Base-by-base conservation (phyloP, 345 rosid species). In the Fremontodendron californicum region DNA sequence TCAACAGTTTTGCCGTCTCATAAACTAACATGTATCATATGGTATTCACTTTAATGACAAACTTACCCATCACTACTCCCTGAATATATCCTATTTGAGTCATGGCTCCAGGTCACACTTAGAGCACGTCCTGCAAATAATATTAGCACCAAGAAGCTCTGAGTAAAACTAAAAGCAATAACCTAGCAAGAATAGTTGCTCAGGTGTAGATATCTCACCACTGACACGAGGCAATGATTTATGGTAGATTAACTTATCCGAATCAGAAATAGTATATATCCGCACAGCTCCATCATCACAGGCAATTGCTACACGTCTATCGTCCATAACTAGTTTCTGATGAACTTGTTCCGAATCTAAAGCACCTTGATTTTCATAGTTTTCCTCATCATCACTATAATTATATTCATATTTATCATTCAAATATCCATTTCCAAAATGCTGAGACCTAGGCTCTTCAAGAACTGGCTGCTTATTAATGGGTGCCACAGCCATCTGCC, bases 41-140 rank as follows among this genome's bases (percentile, higher is more conserved):
- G 65, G 48, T 12, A 74, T 37, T 39, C n/a, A 46, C 45, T 48
- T 65, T 15, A 37, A 40, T 6, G 45, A 49, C 13, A 77, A 82
- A 80, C 98, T 81, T 77, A 94, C 98, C 98, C 98, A 78, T 94
- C 92, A 78, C 98, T 94, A 68, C 93, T 91, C 79, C 98, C 98
- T 12, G 97, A 90, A 82, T 86, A 94, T 49, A 94, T 77, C 78
- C 78, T 87, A 70, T 68, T 83, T 11, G 88, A 92, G 72, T 93
- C 91, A 67, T 84, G 79, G 80, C 87, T 85, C 98, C 67, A 62
- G n/a, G 67, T 62, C 23, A 62, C 67, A 62, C 67, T 62, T 62
- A 62, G 67, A 33, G 40, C 81, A 69, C 97, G 96, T 9, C 98
- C 99, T 95, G 85, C 69, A 78, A 74, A 78, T 21, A 33, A 79